Conservation (phyloP, 1,139 yeast genomes). For the Waltiozyma sp. region DNA sequence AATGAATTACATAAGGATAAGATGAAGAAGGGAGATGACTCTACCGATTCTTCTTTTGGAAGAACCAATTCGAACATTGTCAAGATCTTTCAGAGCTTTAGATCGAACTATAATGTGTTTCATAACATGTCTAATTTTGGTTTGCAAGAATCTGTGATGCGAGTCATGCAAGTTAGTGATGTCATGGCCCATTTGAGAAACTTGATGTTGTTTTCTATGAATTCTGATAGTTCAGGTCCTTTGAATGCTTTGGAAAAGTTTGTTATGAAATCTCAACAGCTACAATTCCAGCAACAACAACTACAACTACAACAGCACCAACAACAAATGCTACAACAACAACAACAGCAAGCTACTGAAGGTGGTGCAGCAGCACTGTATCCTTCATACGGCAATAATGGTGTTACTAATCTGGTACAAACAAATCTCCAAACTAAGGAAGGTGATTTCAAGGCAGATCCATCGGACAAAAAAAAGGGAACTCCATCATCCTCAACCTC, state of each 20-base stretch:
- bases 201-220: slow-evolving; percentile 45
- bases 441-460: too few species aligned
- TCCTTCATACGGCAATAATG: too few species aligned
- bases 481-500: too few species aligned
- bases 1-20: slow-evolving; percentile 1
- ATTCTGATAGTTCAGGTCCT: slow-evolving; percentile 40
- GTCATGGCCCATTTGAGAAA: slow-evolving; percentile 62
- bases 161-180: slow-evolving; percentile 65
- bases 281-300: neutral
- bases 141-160: slow-evolving; percentile 50
- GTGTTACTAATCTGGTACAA: too few species aligned
- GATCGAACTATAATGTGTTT: slow-evolving; percentile 29
- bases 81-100: slow-evolving; percentile 1
- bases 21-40: too few species aligned
- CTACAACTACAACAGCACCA: neutral
- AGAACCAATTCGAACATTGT: neutral
- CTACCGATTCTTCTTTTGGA: too few species aligned
- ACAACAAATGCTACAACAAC: neutral
- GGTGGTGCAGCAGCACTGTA: too few species aligned
- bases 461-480: too few species aligned
- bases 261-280: slow-evolving; percentile 19
- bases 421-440: too few species aligned
- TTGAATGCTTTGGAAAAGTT: slow-evolving; percentile 47
- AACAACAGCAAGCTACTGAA: neutral
- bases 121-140: slow-evolving; percentile 42